Conservation (phyloP, 768 basidiomycete species). For the Cytidiella melzeri region DNA sequence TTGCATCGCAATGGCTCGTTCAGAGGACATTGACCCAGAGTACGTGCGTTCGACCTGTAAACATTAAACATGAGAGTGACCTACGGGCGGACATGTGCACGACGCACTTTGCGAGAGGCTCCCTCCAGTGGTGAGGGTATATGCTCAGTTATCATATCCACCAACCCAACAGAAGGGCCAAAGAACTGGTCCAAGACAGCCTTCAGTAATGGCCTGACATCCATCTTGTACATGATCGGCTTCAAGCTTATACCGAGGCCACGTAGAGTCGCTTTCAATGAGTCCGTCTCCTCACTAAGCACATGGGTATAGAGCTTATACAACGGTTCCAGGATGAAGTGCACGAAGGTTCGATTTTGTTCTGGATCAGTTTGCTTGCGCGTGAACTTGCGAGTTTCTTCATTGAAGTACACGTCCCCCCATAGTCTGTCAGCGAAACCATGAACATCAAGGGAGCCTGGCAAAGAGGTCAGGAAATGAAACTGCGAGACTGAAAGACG, state of each 20-base stretch:
- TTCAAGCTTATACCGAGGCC: slow-evolving; percentile 81
- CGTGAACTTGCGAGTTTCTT: slow-evolving; percentile 81
- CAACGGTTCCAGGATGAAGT: slow-evolving; percentile 92
- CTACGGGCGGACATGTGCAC: no score
- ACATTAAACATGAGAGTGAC: no score
- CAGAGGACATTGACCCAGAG: slow-evolving; percentile 80
- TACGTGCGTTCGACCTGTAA: slow-evolving; percentile 76
- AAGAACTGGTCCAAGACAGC: slow-evolving; percentile 95
- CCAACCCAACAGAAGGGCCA: slow-evolving; percentile 79
- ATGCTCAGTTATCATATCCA: slow-evolving; percentile 88
- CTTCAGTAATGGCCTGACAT: slow-evolving; percentile 90
- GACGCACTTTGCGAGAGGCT: slow-evolving; percentile 50
- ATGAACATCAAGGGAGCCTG: slow-evolving; percentile 74
- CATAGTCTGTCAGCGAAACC: slow-evolving; percentile 89
- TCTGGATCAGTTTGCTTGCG: slow-evolving; percentile 80
- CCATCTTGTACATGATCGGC: slow-evolving; percentile 97
- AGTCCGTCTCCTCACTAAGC: slow-evolving; percentile 89
- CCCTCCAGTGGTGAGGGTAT: slow-evolving; percentile 75
- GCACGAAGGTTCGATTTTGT: slow-evolving; percentile 79
- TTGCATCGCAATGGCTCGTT: slow-evolving; percentile 74
- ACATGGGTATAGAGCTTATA: slow-evolving; percentile 98
- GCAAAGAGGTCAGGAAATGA: background rate
- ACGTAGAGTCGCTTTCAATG: slow-evolving; percentile 71
- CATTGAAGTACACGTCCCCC: slow-evolving; percentile 96
- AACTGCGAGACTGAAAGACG: background rate